Evolutionary conservation across 1,284 basidiomycete species (phyloP).

Genomic region (Cryptococcus deneoformans): DNA sequence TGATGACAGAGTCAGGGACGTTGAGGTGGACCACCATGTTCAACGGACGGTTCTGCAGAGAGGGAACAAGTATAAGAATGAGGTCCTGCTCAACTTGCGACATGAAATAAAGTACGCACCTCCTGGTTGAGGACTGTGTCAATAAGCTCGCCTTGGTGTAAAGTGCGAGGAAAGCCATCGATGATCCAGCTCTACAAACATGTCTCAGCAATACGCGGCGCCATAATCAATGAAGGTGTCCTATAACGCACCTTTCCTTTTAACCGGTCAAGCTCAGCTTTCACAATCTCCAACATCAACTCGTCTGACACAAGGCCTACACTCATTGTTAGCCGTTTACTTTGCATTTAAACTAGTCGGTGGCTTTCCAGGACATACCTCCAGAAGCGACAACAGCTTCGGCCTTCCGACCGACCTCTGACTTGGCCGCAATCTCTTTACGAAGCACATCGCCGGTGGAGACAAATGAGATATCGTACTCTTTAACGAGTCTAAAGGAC

Average conservation of each 20-base stretch:
- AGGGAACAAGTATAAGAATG: slow-evolving; percentile 54
- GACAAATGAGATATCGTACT: slow-evolving; percentile 48
- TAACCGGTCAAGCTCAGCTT: slow-evolving; percentile 45
- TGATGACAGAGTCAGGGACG: slow-evolving; percentile 85
- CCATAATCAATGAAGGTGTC: not conserved
- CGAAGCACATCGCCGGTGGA: slow-evolving; percentile 50
- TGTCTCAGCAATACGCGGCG: not conserved
- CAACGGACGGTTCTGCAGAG: slow-evolving; percentile 55
- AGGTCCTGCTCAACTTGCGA: not conserved
- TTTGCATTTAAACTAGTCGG: not conserved
- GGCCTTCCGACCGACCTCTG: slow-evolving; percentile 41
- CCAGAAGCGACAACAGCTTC: slow-evolving; percentile 45
- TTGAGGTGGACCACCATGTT: slow-evolving; percentile 88
- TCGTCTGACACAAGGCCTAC: slow-evolving; percentile 48
- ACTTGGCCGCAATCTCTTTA: slow-evolving; percentile 46
- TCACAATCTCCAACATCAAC: slow-evolving; percentile 49
- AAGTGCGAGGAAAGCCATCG: slow-evolving; percentile 93
- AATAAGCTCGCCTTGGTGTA: slow-evolving; percentile 81
- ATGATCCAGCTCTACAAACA: slow-evolving; percentile 68
- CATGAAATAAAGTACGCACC: slow-evolving; percentile 30
- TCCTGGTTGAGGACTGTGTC: slow-evolving; percentile 54
- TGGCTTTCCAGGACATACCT: slow-evolving; percentile 26
- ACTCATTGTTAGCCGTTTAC: slow-evolving; percentile 1
- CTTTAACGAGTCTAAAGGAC: slow-evolving; percentile 38
- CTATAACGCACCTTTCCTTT: slow-evolving; percentile 37